Conservation (phyloP, 306 rosid species). For the Dryas octopetala region DNA sequence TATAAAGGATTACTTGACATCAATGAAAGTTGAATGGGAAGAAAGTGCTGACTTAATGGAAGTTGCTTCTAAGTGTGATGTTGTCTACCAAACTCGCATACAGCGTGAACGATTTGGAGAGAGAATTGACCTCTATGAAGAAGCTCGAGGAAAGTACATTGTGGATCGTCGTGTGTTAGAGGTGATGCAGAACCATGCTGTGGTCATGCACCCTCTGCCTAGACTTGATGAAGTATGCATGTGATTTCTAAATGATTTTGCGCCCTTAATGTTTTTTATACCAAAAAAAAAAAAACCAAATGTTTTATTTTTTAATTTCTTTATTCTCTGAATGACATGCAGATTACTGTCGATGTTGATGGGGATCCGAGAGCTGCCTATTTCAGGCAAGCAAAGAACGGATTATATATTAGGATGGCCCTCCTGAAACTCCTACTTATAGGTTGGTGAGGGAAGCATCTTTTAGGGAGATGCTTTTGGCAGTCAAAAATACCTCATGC, state of each 20-base stretch:
- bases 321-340: constrained; percentile 25
- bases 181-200: constrained; percentile 73
- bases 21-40: constrained; percentile 74
- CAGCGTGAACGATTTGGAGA: constrained; percentile 82
- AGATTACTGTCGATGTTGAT: constrained; percentile 79
- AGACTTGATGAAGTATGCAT: constrained; percentile 79
- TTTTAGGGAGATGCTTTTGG: too few relatives aligned
- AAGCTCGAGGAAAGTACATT: constrained; percentile 87
- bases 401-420: constrained; percentile 83
- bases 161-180: constrained; percentile 58
- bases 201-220: constrained; percentile 94
- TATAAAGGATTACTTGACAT: constrained; percentile 71
- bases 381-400: constrained; percentile 86
- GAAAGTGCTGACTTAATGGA: constrained; percentile 79
- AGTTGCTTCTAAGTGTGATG: constrained; percentile 79
- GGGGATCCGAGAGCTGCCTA: constrained; percentile 74
- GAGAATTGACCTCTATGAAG: constrained; percentile 71
- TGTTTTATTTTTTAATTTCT: background rate
- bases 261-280: background rate
- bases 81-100: constrained; percentile 90
- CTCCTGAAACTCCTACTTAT: constrained; percentile 75
- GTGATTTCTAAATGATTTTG: background rate
- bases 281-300: background rate
- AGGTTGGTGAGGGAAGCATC: constrained; percentile 52
- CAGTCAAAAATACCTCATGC: too few relatives aligned